These are phyloP conservation scores for Abelmoschus esculentus DNA, from an alignment of 345 rosid genomes.

Conservation along the genomic window DNA sequence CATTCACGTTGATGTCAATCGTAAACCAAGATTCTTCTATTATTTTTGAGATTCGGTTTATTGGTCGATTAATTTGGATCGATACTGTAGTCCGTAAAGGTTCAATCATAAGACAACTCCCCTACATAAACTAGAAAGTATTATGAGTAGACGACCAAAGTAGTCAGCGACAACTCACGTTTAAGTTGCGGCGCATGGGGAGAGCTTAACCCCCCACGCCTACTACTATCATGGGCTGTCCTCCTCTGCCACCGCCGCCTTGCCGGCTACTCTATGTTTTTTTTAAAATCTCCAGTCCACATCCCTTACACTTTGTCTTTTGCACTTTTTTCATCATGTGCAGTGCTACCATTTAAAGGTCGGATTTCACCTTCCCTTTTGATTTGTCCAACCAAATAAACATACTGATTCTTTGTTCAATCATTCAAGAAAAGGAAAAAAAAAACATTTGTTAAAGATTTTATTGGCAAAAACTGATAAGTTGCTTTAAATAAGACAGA, in stretches of 20 bases:
- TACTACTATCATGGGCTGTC: constrained; percentile 3
- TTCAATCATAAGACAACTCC: too few relatives aligned
- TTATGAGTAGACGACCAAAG: background rate
- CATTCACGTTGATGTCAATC: too few relatives aligned
- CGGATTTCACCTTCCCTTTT: background rate
- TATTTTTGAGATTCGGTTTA: too few relatives aligned
- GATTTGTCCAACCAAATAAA: background rate
- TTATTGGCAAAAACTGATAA: too few relatives aligned
- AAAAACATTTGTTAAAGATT: too few relatives aligned
- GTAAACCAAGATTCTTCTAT: background rate
- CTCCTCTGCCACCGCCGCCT: background rate
- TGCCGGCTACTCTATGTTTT: background rate
- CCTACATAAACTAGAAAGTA: too few relatives aligned
- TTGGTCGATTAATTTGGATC: too few relatives aligned
- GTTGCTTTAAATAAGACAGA: too few relatives aligned
- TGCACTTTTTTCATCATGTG: background rate
- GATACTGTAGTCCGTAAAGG: too few relatives aligned
- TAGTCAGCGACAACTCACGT: constrained; percentile 6
- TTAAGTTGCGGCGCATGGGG: constrained; percentile 20
- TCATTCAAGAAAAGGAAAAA: background rate
- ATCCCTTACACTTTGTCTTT: background rate
- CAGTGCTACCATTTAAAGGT: background rate
- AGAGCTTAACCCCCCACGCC: background rate
- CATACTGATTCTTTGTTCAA: background rate
- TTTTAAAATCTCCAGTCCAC: too few relatives aligned